A percentile compares a stretch with the other conserved stretches of the same genome.
phyloP scores from a whole-genome alignment of 1,284 basidiomycete species.

The Malassezia obtusa region DNA sequence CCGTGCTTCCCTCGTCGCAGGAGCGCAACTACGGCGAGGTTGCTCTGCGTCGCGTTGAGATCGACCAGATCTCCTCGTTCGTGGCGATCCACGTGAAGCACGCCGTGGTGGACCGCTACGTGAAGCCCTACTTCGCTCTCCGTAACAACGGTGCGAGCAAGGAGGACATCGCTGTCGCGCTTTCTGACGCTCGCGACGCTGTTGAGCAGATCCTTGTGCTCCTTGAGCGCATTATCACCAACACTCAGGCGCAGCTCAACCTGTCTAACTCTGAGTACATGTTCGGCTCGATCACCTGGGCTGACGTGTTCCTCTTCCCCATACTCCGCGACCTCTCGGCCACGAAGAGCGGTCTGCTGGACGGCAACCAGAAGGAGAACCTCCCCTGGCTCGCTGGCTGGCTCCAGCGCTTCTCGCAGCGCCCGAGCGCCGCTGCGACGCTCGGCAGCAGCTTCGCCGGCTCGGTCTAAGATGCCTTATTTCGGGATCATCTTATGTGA shows the following conservation, averaged over 20 bases:
- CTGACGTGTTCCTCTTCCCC: conserved; percentile 14
- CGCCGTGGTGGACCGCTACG: conserved; percentile 10
- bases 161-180: conserved; percentile 10
- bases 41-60: conserved; percentile 4
- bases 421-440: conserved; percentile 7
- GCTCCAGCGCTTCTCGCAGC: conserved; percentile 5
- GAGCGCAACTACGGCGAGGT: not conserved
- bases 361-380: not conserved
- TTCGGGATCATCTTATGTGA: too few relatives aligned
- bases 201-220: conserved; percentile 6
- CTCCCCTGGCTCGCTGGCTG: conserved; percentile 13
- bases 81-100: conserved; percentile 1
- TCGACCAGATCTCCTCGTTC: conserved; percentile 4
- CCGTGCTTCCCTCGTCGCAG: not conserved
- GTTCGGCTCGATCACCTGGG: conserved; percentile 9
- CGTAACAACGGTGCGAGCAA: conserved; percentile 14
- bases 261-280: not conserved
- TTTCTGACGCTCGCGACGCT: not conserved
- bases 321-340: conserved; percentile 15
- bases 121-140: conserved; percentile 17
- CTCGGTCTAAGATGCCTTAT: conserved; percentile 3
- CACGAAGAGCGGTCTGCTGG: conserved; percentile 5
- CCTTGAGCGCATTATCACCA: conserved; percentile 7
- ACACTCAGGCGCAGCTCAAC: conserved; percentile 1
- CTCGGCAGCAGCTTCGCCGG: conserved; percentile 6